Base-by-base conservation (phyloP, 2,329 filamentous ascomycete genomes). In the Fusarium sp. region DNA sequence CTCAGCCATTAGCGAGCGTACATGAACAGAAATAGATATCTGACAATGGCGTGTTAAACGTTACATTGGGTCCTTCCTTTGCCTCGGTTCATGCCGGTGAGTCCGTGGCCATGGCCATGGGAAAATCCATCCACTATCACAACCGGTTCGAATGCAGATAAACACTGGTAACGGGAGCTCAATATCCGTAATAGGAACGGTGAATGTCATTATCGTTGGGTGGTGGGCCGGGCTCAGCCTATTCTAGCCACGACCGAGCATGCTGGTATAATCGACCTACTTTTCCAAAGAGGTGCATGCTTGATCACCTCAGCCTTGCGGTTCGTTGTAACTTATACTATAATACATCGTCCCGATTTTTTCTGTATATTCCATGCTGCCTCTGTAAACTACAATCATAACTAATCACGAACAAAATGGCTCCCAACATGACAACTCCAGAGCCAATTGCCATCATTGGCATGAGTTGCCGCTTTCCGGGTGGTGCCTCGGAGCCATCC, bases 181-280 rank as follows among this genome's bases (percentile, higher is more conserved):
- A 51, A 51, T 51, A 51, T 51, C 47, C 34, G 47, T 51, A 51
- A 51, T 51, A 51, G 47, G 47, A 51, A 38, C 34, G 16, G 47
- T 38, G 16, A 38, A 38, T 30, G 34, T 51, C 34, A 51, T 51
- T 51, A 38, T 38, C 23, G 30, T 30, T 18, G 20, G 16, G 23
- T 18, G 47, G 33, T 50, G 12, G 34, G 23, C 26, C 15, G n/a
- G 23, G n/a, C 26, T 20, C 11, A 30, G 18, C 23, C 34, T 30
- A 28, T 50, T 50, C 33, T 37, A 38, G 47, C 10, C 34, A 51
- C 34, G 7, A 4, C 47, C 47, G 38, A 51, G 33, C 23, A 38
- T 51, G 34, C 23, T 38, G 23, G 18, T 50, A 50, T 50, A 28
- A 37, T 50, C 34, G 16, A 50, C 31, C 34, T 38, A n/a, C 16